Evolutionary conservation across 257 asterid species (phyloP).

Genomic region (Orobanche coerulescens): DNA sequence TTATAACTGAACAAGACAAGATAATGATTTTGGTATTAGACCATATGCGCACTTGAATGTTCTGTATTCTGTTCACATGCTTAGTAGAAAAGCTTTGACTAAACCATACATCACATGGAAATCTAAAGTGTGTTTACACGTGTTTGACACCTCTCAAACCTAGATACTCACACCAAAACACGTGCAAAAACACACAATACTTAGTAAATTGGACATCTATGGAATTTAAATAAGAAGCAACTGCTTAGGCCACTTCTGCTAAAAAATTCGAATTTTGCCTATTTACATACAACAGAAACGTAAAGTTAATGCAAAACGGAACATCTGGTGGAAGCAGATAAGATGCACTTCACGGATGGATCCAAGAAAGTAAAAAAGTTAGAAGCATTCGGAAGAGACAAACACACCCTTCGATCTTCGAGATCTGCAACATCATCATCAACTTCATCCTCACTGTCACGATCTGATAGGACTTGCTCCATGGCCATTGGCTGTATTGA

Average conservation of each 20-base stretch:
- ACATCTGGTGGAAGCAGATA: conserved; percentile 11
- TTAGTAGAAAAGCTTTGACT: conserved; percentile 10
- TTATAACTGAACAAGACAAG: neutral
- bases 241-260: conserved; percentile 8
- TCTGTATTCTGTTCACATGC: neutral
- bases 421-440: conserved; percentile 99
- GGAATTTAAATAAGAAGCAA: neutral
- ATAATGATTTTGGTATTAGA: conserved; percentile 1
- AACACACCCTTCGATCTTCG: conserved; percentile 90
- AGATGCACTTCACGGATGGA: neutral
- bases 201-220: neutral
- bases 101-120: neutral
- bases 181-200: too few species aligned
- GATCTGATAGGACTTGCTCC: conserved; percentile 94
- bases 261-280: neutral
- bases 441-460: conserved; percentile 98
- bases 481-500: conserved; percentile 78
- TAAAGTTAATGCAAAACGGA: conserved; percentile 19
- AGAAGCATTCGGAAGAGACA: conserved; percentile 15
- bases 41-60: conserved; percentile 11
- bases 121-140: too few species aligned
- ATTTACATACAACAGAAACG: conserved; percentile 15
- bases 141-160: too few species aligned
- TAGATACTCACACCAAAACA: too few species aligned
- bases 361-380: conserved; percentile 13